A percentile compares a stretch with the other conserved stretches of the same genome.
Conservation (phyloP, 805 yeast genomes). For the Barnettozyma wickerhamii region DNA sequence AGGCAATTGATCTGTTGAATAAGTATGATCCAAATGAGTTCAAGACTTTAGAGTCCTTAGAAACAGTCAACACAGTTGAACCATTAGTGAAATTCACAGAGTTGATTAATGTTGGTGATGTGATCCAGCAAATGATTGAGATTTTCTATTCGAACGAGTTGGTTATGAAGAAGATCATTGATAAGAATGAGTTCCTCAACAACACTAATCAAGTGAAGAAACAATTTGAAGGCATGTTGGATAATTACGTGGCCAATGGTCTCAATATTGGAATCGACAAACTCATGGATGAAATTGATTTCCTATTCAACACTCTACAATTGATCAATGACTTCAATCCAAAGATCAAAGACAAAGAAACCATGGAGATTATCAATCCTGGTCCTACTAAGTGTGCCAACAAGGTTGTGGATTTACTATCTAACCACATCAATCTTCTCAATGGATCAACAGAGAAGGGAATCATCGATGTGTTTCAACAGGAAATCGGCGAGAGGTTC, state of each 20-base stretch:
- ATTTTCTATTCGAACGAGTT: constrained; percentile 88
- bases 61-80: constrained; percentile 45
- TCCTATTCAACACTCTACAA: constrained; percentile 50
- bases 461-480: constrained; percentile 87
- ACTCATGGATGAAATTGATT: constrained; percentile 74
- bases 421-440: constrained; percentile 66
- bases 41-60: constrained; percentile 30
- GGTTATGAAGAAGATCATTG: constrained; percentile 48
- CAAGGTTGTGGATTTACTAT: constrained; percentile 56
- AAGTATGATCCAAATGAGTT: constrained; percentile 60
- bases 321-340: constrained; percentile 64
- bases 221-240: constrained; percentile 74
- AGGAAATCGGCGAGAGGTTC: constrained; percentile 87
- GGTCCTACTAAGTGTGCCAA: constrained; percentile 63
- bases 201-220: constrained; percentile 77
- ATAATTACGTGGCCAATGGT: constrained; percentile 89
- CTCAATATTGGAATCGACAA: constrained; percentile 89
- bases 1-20: constrained; percentile 66
- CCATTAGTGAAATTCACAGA: constrained; percentile 87
- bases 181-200: constrained; percentile 74
- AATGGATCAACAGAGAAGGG: constrained; percentile 83
- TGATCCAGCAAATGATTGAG: constrained; percentile 87
- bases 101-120: constrained; percentile 86
- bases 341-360: constrained; percentile 15
- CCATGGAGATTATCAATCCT: constrained; percentile 23